Base-by-base conservation (phyloP, 2,329 filamentous ascomycete genomes). In the Pseudodiploospora longispora region DNA sequence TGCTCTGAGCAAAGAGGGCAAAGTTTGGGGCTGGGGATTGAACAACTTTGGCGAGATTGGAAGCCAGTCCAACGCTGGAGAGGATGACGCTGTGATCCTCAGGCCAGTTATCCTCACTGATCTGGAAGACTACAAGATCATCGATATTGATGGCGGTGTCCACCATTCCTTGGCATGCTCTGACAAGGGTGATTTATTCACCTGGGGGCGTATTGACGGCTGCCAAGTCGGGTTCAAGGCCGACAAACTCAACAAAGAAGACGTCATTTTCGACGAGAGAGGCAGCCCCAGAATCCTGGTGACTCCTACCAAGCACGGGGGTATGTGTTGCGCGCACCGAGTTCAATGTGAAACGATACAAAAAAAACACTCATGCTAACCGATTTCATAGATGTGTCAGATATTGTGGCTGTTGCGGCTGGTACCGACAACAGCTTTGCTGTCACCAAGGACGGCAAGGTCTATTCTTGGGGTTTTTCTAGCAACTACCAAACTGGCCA, bases 21-120 rank as follows among this genome's bases (percentile, higher is more conserved):
- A 77, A 30, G 83, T 91, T 30, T 93, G 81, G 65, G 78, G 82
- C 0, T 95, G 88, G 87, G 88, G 89, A 27, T 70, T 91, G 30
- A 95, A 95, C 73, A 89, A 85, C 65, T 94, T 86, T 63, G 85
- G 83, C 50, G 83, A 95, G 67, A 86, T 85, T 10, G 87, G 69
- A 4, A 78, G 85, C 41, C 70, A 71, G 41, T 70, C 75, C 42
- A 75, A 85, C 46, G 69, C 67, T 32, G 62, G 69, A 19, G 61
- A 65, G 47, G 64, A 72, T 12, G 75, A 77, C 29, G 82, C 81
- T 43, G 86, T 83, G 49, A 76, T 95, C 41, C 74, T 85, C n/a
- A 76, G 78, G 52, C 85, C 88, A 3, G 78, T 76, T 36, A 68
- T 83, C 41, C 77, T 95, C 28, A 66, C 77, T 6, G 74, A 74